These are phyloP conservation scores for Syzygium aromaticum DNA, from an alignment of 345 rosid species.

Conservation along the genomic window DNA sequence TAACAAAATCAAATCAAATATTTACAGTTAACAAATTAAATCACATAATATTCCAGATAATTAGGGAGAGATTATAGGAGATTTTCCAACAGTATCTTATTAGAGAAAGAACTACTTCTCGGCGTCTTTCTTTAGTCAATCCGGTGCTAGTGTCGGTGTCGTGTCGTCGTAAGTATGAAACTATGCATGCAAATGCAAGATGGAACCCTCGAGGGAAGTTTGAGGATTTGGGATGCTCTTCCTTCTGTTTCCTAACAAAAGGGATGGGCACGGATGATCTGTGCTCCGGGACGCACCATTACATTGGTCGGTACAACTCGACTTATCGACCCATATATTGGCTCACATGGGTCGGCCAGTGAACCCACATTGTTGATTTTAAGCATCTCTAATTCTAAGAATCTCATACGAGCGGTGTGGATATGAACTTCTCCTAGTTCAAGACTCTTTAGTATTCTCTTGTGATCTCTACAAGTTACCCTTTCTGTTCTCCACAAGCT, in stretches of 20 bases:
- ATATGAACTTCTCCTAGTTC: neutral
- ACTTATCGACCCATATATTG: neutral
- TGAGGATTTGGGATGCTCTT: neutral
- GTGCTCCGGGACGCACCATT: neutral
- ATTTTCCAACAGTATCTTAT: neutral
- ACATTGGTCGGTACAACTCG: neutral
- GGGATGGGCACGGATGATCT: neutral
- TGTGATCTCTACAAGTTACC: neutral
- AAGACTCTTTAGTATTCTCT: neutral
- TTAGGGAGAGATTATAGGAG: no score
- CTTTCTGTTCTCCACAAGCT: neutral
- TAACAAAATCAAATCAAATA: no score
- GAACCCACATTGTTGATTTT: neutral
- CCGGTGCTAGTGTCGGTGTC: neutral
- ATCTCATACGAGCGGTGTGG: neutral
- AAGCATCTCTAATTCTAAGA: neutral
- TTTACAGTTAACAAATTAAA: no score
- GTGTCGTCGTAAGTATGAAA: neutral
- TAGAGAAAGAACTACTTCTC: neutral
- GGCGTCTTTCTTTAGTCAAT: neutral
- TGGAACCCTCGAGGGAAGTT: neutral
- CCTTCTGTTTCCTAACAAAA: neutral
- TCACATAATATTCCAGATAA: no score
- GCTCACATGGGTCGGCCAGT: neutral
- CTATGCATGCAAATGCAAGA: neutral